These are phyloP conservation scores for Fraxinus platypoda DNA, from an alignment of 305 asterid genomes.

Conservation along the genomic window DNA sequence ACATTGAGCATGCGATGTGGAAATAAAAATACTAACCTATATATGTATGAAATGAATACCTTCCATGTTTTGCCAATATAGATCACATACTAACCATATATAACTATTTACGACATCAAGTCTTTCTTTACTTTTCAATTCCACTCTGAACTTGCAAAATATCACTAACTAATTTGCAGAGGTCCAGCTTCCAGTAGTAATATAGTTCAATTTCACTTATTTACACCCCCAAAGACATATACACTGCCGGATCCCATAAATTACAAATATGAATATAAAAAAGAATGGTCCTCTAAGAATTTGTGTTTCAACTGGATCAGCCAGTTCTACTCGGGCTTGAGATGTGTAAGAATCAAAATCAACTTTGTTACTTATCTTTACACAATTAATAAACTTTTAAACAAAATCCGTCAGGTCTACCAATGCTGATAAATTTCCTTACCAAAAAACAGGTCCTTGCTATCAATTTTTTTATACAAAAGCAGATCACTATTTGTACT, in stretches of 20 bases:
- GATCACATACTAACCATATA: background rate
- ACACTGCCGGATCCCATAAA: background rate
- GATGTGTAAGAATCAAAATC: background rate
- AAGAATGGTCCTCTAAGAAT: background rate
- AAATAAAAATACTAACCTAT: no score
- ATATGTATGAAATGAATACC: background rate
- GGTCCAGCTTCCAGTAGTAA: background rate
- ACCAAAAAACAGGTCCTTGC: background rate
- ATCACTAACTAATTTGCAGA: background rate
- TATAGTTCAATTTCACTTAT: slow-evolving; percentile 12
- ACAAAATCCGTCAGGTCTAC: slow-evolving; percentile 31
- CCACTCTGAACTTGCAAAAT: background rate
- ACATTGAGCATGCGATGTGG: no score
- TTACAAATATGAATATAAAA: background rate
- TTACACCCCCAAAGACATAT: background rate
- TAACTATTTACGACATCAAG: background rate
- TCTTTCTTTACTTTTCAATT: background rate
- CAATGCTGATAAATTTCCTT: slow-evolving; percentile 4
- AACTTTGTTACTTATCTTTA: background rate
- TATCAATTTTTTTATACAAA: slow-evolving; percentile 1
- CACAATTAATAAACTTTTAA: background rate
- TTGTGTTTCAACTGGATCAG: background rate
- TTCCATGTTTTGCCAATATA: background rate
- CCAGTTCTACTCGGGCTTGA: background rate
- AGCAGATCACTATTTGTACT: slow-evolving; percentile 11